Percentiles rank a stretch among this genome's conserved stretches.
Evolutionary conservation across 2,329 filamentous ascomycete species (phyloP).

Genomic region (Orbilia javanica): DNA sequence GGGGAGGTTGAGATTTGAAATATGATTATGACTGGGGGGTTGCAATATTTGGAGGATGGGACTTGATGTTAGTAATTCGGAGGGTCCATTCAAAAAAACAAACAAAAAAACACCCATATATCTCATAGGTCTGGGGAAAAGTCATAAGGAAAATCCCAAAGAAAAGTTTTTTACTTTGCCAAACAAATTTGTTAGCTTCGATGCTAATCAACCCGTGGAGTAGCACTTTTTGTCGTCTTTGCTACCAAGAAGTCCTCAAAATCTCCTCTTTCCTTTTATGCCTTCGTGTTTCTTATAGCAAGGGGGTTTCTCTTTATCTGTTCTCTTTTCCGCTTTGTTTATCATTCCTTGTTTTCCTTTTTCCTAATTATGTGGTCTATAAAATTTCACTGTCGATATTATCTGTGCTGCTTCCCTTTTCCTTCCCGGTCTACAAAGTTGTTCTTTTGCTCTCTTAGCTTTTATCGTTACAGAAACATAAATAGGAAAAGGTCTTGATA

Average conservation of each 20-base stretch:
- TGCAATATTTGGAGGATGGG: not conserved
- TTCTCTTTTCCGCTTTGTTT: not conserved
- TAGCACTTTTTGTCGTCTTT: conserved; percentile 11
- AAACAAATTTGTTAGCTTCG: conserved; percentile 12
- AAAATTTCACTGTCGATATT: conserved; percentile 59
- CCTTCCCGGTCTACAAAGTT: conserved; percentile 38
- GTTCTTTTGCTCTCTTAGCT: conserved; percentile 18
- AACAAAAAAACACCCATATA: not conserved
- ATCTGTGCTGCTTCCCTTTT: conserved; percentile 21
- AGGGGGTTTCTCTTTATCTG: conserved; percentile 17
- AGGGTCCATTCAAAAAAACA: conserved; percentile 7
- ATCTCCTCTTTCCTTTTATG: conserved; percentile 33
- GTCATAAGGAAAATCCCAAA: conserved; percentile 17
- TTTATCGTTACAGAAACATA: conserved; percentile 45
- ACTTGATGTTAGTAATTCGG: not conserved
- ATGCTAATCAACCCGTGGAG: conserved; percentile 1
- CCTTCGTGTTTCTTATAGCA: conserved; percentile 1
- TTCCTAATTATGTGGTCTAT: conserved; percentile 38
- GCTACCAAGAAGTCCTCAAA: conserved; percentile 1
- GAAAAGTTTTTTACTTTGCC: conserved; percentile 24
- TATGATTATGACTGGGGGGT: conserved; percentile 6
- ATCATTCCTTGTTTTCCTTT: conserved; percentile 3
- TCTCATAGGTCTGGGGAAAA: conserved; percentile 24
- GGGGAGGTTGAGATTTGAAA: not conserved
- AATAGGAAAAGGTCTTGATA: conserved; percentile 53